phyloP scores from a whole-genome alignment of 1,284 basidiomycete species.

The Pseudozyma sp. region DNA sequence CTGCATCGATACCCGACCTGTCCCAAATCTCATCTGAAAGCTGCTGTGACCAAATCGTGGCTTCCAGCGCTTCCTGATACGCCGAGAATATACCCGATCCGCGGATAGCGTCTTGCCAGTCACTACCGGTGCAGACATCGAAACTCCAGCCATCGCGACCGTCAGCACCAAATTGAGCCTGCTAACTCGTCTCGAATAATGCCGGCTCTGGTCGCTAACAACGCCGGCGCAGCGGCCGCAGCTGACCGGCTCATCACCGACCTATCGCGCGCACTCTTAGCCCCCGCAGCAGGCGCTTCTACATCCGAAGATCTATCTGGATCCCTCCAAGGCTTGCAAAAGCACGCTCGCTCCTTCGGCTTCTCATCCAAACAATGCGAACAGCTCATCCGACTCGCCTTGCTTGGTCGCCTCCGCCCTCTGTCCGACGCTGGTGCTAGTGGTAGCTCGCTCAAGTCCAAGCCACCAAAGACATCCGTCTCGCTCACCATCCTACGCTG shows the following conservation, averaged over 20 bases:
- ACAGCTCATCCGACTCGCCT: slow-evolving; percentile 33
- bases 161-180: not conserved
- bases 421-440: slow-evolving; percentile 12
- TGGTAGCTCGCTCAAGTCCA: slow-evolving; percentile 15
- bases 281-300: slow-evolving; percentile 13
- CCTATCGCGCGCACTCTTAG: slow-evolving; percentile 24
- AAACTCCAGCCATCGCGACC: no score
- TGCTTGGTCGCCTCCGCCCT: slow-evolving; percentile 26
- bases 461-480: slow-evolving; percentile 33
- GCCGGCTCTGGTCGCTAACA: slow-evolving; percentile 23
- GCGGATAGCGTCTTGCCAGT: no score
- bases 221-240: slow-evolving; percentile 11
- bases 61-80: no score
- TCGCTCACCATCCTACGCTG: slow-evolving; percentile 38
- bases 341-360: slow-evolving; percentile 33
- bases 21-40: not conserved
- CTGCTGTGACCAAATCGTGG: not conserved
- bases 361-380: slow-evolving; percentile 43
- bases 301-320: slow-evolving; percentile 11
- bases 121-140: no score
- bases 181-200: slow-evolving; percentile 3
- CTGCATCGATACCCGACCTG: not conserved
- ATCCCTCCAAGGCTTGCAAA: slow-evolving; percentile 18
- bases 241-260: slow-evolving; percentile 35
- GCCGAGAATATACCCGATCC: no score